A percentile compares a stretch with the other conserved stretches of the same genome.
phyloP scores from a whole-genome alignment of 2,329 filamentous ascomycete species.

The Madurella fahalii region DNA sequence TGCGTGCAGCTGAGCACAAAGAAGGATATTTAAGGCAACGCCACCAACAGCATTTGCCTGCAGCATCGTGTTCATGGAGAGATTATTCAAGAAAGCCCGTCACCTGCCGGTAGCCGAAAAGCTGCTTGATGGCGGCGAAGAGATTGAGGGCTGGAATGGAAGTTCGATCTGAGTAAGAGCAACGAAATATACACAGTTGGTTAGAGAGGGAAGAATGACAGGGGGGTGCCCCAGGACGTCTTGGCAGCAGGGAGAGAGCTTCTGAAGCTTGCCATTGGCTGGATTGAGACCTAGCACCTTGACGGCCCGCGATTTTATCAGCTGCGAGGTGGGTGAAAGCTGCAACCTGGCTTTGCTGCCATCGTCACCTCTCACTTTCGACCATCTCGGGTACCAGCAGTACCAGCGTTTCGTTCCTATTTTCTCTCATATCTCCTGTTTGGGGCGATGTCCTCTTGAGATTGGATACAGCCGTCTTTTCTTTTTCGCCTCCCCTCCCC shows the following conservation, averaged over 20 bases:
- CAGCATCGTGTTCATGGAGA: neutral
- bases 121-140: neutral
- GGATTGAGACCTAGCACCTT: slow-evolving; percentile 9
- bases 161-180: neutral
- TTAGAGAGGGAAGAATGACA: no score
- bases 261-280: slow-evolving; percentile 18
- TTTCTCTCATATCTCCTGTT: neutral
- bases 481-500: neutral
- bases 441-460: slow-evolving; percentile 5
- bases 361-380: slow-evolving; percentile 16
- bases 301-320: slow-evolving; percentile 5
- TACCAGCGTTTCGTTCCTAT: neutral
- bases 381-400: neutral
- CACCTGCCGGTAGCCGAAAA: neutral
- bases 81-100: neutral
- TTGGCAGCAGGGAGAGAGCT: slow-evolving; percentile 10
- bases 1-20: slow-evolving; percentile 14
- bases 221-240: neutral
- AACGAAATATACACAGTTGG: no score
- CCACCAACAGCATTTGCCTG: slow-evolving; percentile 12
- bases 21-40: slow-evolving; percentile 1
- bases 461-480: neutral
- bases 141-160: neutral
- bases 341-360: slow-evolving; percentile 17
- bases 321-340: slow-evolving; percentile 1